Base-by-base conservation (phyloP, 805 yeast genomes). In the Spathaspora gorwiae region DNA sequence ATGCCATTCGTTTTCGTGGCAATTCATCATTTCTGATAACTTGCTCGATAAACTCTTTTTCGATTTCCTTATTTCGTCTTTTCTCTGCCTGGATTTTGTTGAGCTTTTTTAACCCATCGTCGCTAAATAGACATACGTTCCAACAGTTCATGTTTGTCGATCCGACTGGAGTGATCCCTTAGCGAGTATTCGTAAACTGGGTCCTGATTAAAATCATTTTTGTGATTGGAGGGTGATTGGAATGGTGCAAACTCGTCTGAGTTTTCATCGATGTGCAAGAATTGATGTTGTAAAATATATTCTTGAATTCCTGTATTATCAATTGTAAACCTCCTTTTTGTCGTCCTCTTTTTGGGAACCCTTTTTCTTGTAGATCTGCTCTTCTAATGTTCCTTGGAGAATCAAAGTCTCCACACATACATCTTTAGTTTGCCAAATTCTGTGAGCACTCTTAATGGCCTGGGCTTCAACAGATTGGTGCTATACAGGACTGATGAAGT, bases 401-500 rank as follows among this genome's bases (percentile, higher is more conserved):
- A 84, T 76, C 46, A 84, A 61, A 0, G 89, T 84, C 54, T 84
- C 89, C n/a, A 84, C 90, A 56, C 60, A 64, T 0, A 84, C 89
- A 15, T 78, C 79, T n/a, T 70, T 64, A 0, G 70, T 66, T 51
- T 84, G 90, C 0, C 90, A 89, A 57, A 84, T 84, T 61, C 90
- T 73, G 61, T 84, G 90, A 0, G 89, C 84, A 65, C 90, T 75
- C 51, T 84, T 83, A 40, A 84, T 81, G 0, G 89, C 89, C 54
- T 84, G 90, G 0, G 89, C 89, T 56, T 84, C 90, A 14, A 79
- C 68, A 0, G 85, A 75, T 45, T 80, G 70, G 50, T 74, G 78
- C 90, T 89, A 84, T 1, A 84, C 83, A 1, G 89, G 89, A 51
- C 76, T 81, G n/a, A 83, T 67, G 56, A 84, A 83, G 54, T 81